phyloP scores from a whole-genome alignment of 257 asterid species.

The Catharanthus roseus region DNA sequence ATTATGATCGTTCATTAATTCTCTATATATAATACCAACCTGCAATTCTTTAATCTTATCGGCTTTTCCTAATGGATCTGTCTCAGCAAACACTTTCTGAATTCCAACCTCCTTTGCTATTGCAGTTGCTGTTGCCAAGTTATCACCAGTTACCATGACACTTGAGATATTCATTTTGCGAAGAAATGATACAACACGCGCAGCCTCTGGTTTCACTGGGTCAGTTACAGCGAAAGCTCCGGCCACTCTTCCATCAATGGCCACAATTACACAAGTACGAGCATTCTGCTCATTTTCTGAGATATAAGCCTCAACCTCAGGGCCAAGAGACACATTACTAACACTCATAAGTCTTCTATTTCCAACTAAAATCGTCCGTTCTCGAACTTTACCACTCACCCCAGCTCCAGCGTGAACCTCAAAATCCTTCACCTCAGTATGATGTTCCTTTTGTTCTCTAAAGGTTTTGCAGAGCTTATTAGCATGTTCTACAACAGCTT shows the following conservation, averaged over 20 bases:
- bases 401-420: constrained; percentile 93
- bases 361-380: constrained; percentile 61
- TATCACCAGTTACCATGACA: constrained; percentile 97
- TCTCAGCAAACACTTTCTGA: constrained; percentile 79
- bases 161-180: constrained; percentile 67
- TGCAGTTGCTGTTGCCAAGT: constrained; percentile 95
- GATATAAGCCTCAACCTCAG: constrained; percentile 57
- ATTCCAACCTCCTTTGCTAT: constrained; percentile 86
- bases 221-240: constrained; percentile 94
- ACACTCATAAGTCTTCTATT: constrained; percentile 76
- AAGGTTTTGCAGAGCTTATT: constrained; percentile 46
- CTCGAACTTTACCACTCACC: constrained; percentile 76
- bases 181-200: constrained; percentile 62
- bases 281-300: constrained; percentile 73
- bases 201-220: constrained; percentile 90
- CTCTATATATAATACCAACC: constrained; percentile 34
- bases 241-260: constrained; percentile 61
- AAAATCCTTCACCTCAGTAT: constrained; percentile 64
- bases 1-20: not conserved
- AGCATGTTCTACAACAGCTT: constrained; percentile 84
- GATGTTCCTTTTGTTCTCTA: constrained; percentile 36
- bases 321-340: constrained; percentile 45
- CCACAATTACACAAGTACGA: constrained; percentile 84
- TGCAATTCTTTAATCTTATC: constrained; percentile 91
- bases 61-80: constrained; percentile 91